These are phyloP conservation scores for Calamus simplicifolius DNA, from an alignment of 176 grass and related monocot species.

Conservation along the genomic window DNA sequence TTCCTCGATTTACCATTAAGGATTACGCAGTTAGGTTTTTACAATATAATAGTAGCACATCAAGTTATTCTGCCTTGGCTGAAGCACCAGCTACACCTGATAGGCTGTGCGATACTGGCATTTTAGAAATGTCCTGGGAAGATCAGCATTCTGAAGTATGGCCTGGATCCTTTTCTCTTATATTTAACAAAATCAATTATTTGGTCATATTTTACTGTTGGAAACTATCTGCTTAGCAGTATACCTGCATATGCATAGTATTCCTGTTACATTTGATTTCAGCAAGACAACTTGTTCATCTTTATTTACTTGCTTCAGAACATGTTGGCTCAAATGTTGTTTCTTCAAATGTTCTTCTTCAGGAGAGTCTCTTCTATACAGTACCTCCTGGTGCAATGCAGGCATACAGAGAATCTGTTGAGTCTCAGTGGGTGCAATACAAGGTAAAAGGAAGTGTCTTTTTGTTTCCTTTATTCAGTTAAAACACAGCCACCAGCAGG, in stretches of 20 bases:
- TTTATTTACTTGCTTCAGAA: no score
- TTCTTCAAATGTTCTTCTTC: conserved; percentile 14
- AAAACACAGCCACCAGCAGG: no score
- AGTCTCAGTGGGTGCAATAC: conserved; percentile 42
- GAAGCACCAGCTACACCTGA: conserved; percentile 86
- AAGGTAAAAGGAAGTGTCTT: conserved; percentile 47
- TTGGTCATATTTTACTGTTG: no score
- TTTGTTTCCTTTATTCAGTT: neutral
- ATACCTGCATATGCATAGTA: no score
- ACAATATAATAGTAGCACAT: conserved; percentile 39
- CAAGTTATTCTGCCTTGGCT: conserved; percentile 35
- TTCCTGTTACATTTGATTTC: no score
- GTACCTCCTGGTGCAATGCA: conserved; percentile 69
- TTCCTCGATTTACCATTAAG: conserved; percentile 28
- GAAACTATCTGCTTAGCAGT: no score
- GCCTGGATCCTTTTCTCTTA: neutral
- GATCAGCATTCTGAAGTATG: conserved; percentile 73
- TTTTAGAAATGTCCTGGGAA: conserved; percentile 51
- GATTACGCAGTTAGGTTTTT: conserved; percentile 65
- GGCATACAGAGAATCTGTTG: conserved; percentile 71
- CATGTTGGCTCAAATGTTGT: no score
- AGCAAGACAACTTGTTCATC: no score
- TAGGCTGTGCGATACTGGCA: conserved; percentile 60
- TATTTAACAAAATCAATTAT: neutral
- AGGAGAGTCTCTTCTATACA: conserved; percentile 79